Percentiles rank a stretch among this genome's conserved stretches.
Conservation (phyloP, 208 protist genomes). For the Acanthamoeba sp. region DNA sequence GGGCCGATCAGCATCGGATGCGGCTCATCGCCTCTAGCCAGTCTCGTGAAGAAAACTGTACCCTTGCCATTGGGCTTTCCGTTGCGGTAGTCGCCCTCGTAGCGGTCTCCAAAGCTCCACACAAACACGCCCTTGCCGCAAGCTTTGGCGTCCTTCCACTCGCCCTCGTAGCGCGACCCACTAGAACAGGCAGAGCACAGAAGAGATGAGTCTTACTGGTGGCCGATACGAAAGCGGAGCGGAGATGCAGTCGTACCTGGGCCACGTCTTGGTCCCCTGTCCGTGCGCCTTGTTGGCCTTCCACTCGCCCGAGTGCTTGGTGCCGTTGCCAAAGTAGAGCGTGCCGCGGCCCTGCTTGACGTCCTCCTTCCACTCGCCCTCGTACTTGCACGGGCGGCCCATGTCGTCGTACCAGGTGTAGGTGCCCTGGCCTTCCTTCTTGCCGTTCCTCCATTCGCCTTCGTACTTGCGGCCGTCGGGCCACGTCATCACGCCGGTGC, state of each 20-base stretch:
- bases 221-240: not conserved
- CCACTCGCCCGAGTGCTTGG: constrained; percentile 1
- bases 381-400: not conserved
- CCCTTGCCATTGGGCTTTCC: constrained; percentile 22
- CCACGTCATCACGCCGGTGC: not conserved
- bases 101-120: constrained; percentile 19
- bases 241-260: not conserved
- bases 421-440: constrained; percentile 49
- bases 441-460: not conserved
- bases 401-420: constrained; percentile 8
- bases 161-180: constrained; percentile 3
- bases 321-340: not conserved
- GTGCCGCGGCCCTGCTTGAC: not conserved
- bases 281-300: not conserved
- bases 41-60: not conserved
- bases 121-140: constrained; percentile 45
- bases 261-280: not conserved
- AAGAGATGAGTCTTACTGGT: not conserved
- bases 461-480: constrained; percentile 20
- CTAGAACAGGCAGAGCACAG: not conserved
- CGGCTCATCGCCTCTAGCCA: not conserved
- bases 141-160: constrained; percentile 51
- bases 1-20: no score
- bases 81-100: constrained; percentile 34
- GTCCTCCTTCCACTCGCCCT: constrained; percentile 47